Evolutionary conservation across 495 filamentous ascomycete species (phyloP), one percentile per base, ranked within the genome.

Genomic region (Hypoxylon trugodes): DNA sequence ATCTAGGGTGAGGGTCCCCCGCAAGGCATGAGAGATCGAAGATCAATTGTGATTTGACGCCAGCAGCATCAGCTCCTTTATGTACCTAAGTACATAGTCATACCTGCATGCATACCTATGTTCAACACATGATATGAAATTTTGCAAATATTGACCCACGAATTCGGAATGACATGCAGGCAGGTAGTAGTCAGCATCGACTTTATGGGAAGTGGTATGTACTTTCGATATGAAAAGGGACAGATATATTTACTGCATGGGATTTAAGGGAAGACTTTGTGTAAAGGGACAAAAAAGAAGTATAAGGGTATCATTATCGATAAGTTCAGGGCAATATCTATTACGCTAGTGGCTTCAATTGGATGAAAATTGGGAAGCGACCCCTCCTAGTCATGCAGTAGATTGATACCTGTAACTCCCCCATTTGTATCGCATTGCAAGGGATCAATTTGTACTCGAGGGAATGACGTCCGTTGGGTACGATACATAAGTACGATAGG

Each of bases 391-490:
- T 49, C 36, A 50, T 38, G 54, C 48, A 59, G 60, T 50, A 45
- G 50, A 49, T 59, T 43, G 26, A 49, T 60, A n/a, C n/a, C n/a
- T n/a, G n/a, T n/a, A 52, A 51, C 38, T 64, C 47, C 38, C 43
- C 42, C 50, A 56, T 42, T 62, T 64, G 28, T 63, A 57, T 38
- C 43, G 49, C 28, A 50, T 51, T 60, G 37, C 49, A 47, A 42
- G 42, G 45, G 46, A 52, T 5, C 28, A 43, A n/a, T n/a, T 18
- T 5, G 21, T 50, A 30, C 41, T 22, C 12, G 25, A 65, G 35
- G 47, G 13, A 46, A 66, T 61, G 62, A 66, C 55, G 56, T 61
- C n/a, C n/a, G n/a, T n/a, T n/a, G n/a, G n/a, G n/a, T n/a, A n/a
- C n/a, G n/a, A n/a, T n/a, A n/a, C n/a, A n/a, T n/a, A n/a, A n/a